Conservation (phyloP, 306 rosid species). For the Begonia fuchsioides region DNA sequence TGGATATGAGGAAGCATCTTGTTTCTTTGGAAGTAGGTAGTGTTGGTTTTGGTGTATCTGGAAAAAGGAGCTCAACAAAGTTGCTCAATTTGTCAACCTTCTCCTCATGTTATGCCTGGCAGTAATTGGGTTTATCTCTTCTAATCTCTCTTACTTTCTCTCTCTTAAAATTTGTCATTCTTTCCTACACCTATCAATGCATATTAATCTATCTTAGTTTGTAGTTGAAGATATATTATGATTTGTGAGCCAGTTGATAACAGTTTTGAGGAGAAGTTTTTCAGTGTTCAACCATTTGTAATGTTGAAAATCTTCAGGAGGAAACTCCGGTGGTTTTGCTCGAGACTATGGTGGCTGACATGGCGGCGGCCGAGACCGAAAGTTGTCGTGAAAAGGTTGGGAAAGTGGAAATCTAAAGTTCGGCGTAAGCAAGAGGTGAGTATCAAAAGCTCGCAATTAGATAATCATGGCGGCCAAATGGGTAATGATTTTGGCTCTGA, state of each 20-base stretch:
- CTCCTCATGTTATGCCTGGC: slow-evolving; percentile 16
- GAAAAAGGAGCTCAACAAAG: slow-evolving; percentile 44
- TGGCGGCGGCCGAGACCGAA: slow-evolving; percentile 56
- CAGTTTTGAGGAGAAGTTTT: slow-evolving; percentile 4
- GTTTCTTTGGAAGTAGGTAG: slow-evolving; percentile 37
- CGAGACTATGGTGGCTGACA: slow-evolving; percentile 44
- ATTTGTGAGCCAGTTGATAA: slow-evolving; percentile 7
- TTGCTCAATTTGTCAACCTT: slow-evolving; percentile 37
- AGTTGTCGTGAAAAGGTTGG: slow-evolving; percentile 61
- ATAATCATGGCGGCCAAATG: slow-evolving; percentile 9
- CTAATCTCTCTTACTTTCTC: slow-evolving; percentile 3
- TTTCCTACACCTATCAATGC: neutral
- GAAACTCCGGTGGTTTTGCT: slow-evolving; percentile 35
- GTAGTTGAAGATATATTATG: slow-evolving; percentile 3
- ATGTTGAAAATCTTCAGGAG: slow-evolving; percentile 33
- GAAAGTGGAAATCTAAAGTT: slow-evolving; percentile 31
- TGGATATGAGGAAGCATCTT: neutral
- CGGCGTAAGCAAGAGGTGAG: slow-evolving; percentile 12
- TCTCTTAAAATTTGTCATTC: slow-evolving; percentile 2
- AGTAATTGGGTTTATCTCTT: slow-evolving; percentile 38
- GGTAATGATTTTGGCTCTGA: slow-evolving; percentile 18
- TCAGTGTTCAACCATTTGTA: slow-evolving; percentile 8
- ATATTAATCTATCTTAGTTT: slow-evolving; percentile 6
- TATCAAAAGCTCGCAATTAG: slow-evolving; percentile 5
- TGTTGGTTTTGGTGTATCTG: slow-evolving; percentile 26